Base-by-base conservation (phyloP, 345 rosid species). In the Eucalyptus lansdowneana region DNA sequence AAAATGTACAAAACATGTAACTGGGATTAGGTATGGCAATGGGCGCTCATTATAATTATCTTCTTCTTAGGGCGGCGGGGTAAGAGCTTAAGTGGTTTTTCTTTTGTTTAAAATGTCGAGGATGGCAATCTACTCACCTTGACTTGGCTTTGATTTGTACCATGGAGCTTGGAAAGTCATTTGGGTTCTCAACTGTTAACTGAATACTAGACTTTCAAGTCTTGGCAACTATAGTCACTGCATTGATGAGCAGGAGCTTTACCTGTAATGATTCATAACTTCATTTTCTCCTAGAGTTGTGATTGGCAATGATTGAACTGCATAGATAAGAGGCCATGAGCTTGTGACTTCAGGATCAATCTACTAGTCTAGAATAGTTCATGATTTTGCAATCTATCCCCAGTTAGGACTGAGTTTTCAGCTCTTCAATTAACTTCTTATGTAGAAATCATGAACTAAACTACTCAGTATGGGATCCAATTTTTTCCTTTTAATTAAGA, bases 381-480 rank as follows among this genome's bases (percentile, higher is more conserved):
- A 4, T 67, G 80, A 15, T 72, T 72, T 34, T 34, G 25, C 81
- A 34, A 72, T 11, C 13, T 0, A 11, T 72, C 81, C 44, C 4
- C 44, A 10, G 3, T 19, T 72, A 34, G 14, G 1, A 6, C 0
- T 60, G 2, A 60, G 2, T 60, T 60, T 27, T 21, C 12, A 9
- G 1, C 27, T 56, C 6, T 56, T 15, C 0, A 0, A 27, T 25
- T 56, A 0, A 5, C 2, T 60, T 60, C 31, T 58, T 60, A 60
- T 8, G 0, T 27, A 27, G 2, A 12, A 60, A 27, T 27, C 7
- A 27, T 11, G n/a, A 25, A 60, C 2, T 25, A 5, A 60, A 25
- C 0, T 6, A 0, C 1, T 3, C 1, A 0, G 1, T 25, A 58
- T 0, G 4, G 1, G 2, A 25, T 58, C 7, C 7, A 58, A 58